These are phyloP conservation scores for Thermoascus crustaceus DNA, from an alignment of 2,329 filamentous ascomycete species.

Conservation along the genomic window DNA sequence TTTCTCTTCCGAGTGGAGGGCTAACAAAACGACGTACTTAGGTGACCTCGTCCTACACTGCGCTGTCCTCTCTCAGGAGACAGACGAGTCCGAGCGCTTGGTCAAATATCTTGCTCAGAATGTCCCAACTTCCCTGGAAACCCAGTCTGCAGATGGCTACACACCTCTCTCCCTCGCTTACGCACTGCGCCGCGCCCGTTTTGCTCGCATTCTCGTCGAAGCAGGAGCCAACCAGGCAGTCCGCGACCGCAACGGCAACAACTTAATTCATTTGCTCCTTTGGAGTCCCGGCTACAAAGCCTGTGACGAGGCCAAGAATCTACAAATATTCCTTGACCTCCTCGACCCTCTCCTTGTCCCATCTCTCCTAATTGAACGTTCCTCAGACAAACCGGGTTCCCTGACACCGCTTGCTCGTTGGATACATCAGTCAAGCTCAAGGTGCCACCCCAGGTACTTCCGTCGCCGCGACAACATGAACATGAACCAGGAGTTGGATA, in stretches of 20 bases:
- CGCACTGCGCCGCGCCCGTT: slow-evolving; percentile 28
- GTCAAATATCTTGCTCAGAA: slow-evolving; percentile 59
- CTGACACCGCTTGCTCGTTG: slow-evolving; percentile 50
- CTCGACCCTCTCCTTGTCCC: slow-evolving; percentile 43
- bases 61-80: slow-evolving; percentile 45
- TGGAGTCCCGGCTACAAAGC: slow-evolving; percentile 19
- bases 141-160: slow-evolving; percentile 36
- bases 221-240: slow-evolving; percentile 62
- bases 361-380: slow-evolving; percentile 25
- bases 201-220: slow-evolving; percentile 52
- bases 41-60: slow-evolving; percentile 55
- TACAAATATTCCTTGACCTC: slow-evolving; percentile 56
- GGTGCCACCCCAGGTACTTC: neutral
- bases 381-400: slow-evolving; percentile 17
- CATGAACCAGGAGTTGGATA: slow-evolving; percentile 12
- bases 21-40: too few species aligned
- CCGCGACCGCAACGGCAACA: slow-evolving; percentile 54
- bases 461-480: neutral
- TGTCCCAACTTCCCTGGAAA: slow-evolving; percentile 55
- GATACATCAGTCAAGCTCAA: slow-evolving; percentile 28
- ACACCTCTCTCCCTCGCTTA: slow-evolving; percentile 66
- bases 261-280: slow-evolving; percentile 57
- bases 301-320: slow-evolving; percentile 25
- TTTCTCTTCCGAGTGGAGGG: too few species aligned
- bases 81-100: slow-evolving; percentile 42